phyloP scores from a whole-genome alignment of 2,329 filamentous ascomycete genomes.

The Phialophora tarda region DNA sequence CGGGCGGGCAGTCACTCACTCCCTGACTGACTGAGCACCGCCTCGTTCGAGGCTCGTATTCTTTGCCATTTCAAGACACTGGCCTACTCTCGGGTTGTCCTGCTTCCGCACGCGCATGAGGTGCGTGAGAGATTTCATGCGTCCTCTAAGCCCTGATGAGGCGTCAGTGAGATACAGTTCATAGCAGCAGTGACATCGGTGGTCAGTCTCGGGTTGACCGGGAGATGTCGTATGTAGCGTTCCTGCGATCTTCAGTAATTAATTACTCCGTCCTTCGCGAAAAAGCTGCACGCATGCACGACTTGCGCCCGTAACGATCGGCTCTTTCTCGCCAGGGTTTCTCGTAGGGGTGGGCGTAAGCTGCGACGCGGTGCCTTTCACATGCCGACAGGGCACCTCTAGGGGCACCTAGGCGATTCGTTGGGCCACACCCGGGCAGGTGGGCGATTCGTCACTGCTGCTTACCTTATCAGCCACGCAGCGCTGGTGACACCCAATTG shows the following conservation, averaged over 20 bases:
- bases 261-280: too few relatives aligned
- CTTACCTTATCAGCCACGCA: constrained; percentile 1
- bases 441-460: not conserved
- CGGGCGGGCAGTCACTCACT: not conserved
- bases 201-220: not conserved
- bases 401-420: not conserved
- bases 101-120: constrained; percentile 9
- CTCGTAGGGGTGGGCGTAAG: not conserved
- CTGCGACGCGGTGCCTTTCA: not conserved
- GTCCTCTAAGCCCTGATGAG: not conserved
- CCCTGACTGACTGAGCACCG: not conserved
- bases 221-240: not conserved
- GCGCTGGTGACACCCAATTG: not conserved
- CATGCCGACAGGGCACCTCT: not conserved
- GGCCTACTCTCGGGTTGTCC: not conserved
- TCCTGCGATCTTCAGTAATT: not conserved
- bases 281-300: not conserved
- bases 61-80: constrained; percentile 10
- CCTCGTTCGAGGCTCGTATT: constrained; percentile 16
- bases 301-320: not conserved
- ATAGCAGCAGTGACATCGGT: not conserved
- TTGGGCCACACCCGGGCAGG: not conserved
- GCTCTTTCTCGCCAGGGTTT: not conserved
- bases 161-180: not conserved
- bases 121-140: not conserved